These are phyloP conservation scores for Cryphonectria radicalis DNA, from an alignment of 2,329 filamentous ascomycete species.

Conservation along the genomic window DNA sequence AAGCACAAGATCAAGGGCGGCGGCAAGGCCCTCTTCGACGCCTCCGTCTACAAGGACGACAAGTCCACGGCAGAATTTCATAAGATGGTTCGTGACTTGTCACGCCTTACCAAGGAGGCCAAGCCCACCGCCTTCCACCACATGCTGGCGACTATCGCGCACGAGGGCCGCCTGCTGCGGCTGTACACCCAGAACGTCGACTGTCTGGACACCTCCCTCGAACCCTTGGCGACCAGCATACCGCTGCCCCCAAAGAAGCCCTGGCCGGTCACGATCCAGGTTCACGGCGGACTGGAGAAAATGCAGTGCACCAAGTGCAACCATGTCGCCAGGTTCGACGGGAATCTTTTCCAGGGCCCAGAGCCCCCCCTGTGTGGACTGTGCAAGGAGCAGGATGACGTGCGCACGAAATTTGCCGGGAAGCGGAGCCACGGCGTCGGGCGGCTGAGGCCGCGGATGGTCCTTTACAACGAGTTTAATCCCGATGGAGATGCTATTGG, in stretches of 20 bases:
- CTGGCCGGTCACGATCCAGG: constrained; percentile 91
- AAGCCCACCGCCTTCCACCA: constrained; percentile 90
- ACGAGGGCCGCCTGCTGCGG: constrained; percentile 83
- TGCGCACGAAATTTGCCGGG: constrained; percentile 75
- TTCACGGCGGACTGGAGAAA: constrained; percentile 91
- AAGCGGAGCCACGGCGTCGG: constrained; percentile 95
- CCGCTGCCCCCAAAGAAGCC: constrained; percentile 83
- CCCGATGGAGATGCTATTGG: constrained; percentile 97
- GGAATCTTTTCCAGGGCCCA: constrained; percentile 80
- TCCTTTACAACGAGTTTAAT: constrained; percentile 96
- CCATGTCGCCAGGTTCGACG: constrained; percentile 74
- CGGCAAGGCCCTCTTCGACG: constrained; percentile 95
- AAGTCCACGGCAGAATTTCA: constrained; percentile 89
- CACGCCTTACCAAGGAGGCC: constrained; percentile 75
- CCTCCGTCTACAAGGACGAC: constrained; percentile 94
- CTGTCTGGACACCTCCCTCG: constrained; percentile 84
- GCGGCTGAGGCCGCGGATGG: constrained; percentile 86
- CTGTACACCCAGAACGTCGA: constrained; percentile 98
- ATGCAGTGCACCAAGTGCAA: constrained; percentile 97
- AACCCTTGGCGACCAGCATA: constrained; percentile 77
- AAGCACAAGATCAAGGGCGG: constrained; percentile 92
- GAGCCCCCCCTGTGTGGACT: constrained; percentile 78
- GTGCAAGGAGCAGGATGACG: constrained; percentile 75
- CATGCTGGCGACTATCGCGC: constrained; percentile 84
- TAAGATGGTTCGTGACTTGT: constrained; percentile 91